Evolutionary conservation across 2,329 filamentous ascomycete genomes (phyloP).

Genomic region (Fusarium tuaranense): DNA sequence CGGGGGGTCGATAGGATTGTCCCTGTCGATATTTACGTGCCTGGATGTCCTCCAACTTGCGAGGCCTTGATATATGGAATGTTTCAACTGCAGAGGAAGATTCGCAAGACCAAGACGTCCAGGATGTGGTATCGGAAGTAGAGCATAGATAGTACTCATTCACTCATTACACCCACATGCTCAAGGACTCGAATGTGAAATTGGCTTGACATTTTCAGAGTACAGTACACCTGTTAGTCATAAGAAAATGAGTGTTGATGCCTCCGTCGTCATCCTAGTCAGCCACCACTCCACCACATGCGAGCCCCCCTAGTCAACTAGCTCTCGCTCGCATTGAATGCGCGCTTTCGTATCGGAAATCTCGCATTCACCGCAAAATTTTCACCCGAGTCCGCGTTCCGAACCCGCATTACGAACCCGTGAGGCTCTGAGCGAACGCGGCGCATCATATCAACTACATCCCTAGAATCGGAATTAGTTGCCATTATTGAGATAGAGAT

Average conservation of each 20-base stretch:
- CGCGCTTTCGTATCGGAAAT: background rate
- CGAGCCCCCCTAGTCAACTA: background rate
- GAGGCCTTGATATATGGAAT: slow-evolving; percentile 52
- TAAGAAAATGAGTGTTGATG: background rate
- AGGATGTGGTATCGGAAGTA: slow-evolving; percentile 1
- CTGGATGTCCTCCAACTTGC: background rate
- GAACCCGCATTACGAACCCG: background rate
- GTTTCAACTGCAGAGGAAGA: background rate
- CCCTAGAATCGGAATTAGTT: background rate
- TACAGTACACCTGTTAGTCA: background rate
- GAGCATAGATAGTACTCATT: background rate
- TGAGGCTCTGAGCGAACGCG: background rate
- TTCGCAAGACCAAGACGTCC: slow-evolving; percentile 42
- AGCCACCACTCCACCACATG: background rate
- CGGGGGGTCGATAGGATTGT: slow-evolving; percentile 82
- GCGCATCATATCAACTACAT: background rate
- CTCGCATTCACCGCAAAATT: background rate
- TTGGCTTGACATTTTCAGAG: background rate
- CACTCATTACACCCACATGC: background rate
- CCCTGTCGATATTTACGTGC: slow-evolving; percentile 76
- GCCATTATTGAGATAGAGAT: background rate
- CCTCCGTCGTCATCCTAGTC: background rate
- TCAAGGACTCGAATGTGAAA: background rate
- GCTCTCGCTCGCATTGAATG: background rate
- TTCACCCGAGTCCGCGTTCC: background rate